phyloP scores from a whole-genome alignment of 805 yeast species.

The Kregervanrija delftensis region DNA sequence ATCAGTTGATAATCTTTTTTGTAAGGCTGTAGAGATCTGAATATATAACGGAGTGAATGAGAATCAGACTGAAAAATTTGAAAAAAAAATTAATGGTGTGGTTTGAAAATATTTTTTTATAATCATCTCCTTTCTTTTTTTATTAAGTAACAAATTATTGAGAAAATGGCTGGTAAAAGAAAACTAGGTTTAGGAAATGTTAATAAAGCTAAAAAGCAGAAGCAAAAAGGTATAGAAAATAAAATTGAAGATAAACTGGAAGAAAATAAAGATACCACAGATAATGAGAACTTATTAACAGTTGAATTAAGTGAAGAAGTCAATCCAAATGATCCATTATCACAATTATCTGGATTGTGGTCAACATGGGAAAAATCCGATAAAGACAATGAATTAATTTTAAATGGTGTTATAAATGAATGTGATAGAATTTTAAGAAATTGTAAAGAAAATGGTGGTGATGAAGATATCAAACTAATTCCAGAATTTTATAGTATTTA shows the following conservation, averaged over 20 bases:
- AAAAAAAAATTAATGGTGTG: conserved; percentile 1
- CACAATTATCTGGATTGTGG: conserved; percentile 71
- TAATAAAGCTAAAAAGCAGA: conserved; percentile 36
- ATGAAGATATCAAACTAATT: conserved; percentile 28
- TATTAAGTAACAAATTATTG: not conserved
- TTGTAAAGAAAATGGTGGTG: conserved; percentile 23
- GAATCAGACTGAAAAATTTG: not conserved
- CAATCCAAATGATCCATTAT: conserved; percentile 73
- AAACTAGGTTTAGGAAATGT: conserved; percentile 60
- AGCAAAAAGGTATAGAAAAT: conserved; percentile 42
- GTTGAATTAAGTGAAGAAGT: conserved; percentile 66
- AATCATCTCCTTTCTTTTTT: not conserved
- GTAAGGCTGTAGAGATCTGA: no score
- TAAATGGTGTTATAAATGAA: conserved; percentile 88
- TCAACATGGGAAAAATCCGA: conserved; percentile 49
- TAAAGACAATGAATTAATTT: conserved; percentile 54
- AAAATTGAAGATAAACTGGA: conserved; percentile 64
- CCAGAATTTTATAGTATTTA: conserved; percentile 66
- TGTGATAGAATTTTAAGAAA: conserved; percentile 73
- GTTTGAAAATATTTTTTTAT: not conserved
- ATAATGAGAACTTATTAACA: conserved; percentile 33
- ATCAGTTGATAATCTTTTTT: no score
- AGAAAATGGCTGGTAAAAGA: conserved; percentile 35
- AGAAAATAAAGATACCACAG: conserved; percentile 31
- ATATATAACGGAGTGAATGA: no score